Base-by-base conservation (phyloP, 768 basidiomycete genomes). In the Leccinum uliginosum region DNA sequence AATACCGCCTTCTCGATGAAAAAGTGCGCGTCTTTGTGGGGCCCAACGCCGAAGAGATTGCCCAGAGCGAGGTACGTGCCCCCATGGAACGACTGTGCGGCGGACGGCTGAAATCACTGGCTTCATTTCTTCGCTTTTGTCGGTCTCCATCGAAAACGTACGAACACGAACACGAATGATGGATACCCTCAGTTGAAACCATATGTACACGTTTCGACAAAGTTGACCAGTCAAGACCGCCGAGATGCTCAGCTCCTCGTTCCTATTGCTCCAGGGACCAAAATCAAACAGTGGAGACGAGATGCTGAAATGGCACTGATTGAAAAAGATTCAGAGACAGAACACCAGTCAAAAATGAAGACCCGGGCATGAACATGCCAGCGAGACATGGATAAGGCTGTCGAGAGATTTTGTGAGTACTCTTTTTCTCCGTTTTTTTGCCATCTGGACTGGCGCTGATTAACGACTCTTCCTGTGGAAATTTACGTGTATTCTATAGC, bases 11-110 rank as follows among this genome's bases (percentile, higher is more conserved):
- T 15, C 63, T 91, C 54, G 90, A 96, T 66, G 85, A 87, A 69
- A 79, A 87, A 76, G 91, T 97, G 50, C 80, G 92, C 65, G 82
- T 91, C 50, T 93, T 86, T 60, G 84, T 95, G 38, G 89, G 91
- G 23, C 90, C 92, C n/a, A 78, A 83, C 15, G 70, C 90, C 30
- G 77, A 83, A 59, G 80, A 83, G 44, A 83, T 92, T 53, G 70
- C 76, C 27, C 73, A 69, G 30, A 82, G 82, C n/a, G 74, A 76
- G 40, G 86, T 88, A 64, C 63, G 86, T 76, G 23, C 19, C 26
- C 30, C 3, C 11, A 3, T n/a, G 23, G 5, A 49, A 11, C 35
- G 4, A 46, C 12, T 19, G 14, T 8, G 21, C 11, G 14, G 43
- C 10, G 15, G 34, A 43, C 17, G 15, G 15, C 51, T 65, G 2